Percentiles rank a stretch among this genome's conserved stretches.
Conservation (phyloP, 176 grass and related monocot species). For the Bothriochloa decipiens region DNA sequence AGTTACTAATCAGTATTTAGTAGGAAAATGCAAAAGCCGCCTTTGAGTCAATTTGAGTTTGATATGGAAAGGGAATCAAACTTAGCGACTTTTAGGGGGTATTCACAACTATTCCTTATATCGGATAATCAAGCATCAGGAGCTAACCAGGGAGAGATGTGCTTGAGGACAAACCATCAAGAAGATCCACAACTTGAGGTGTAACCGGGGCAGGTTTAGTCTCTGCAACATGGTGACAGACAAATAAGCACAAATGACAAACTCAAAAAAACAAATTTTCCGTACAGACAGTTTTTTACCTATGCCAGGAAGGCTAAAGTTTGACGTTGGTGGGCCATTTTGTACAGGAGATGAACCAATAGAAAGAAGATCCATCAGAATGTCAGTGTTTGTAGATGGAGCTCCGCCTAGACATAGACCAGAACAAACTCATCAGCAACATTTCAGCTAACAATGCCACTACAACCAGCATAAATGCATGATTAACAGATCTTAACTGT, state of each 20-base stretch:
- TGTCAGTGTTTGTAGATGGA: slow-evolving; percentile 65
- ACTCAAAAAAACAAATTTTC: slow-evolving; percentile 14
- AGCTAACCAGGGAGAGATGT: slow-evolving; percentile 58
- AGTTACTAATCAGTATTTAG: background rate
- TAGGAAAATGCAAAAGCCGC: background rate
- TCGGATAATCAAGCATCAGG: slow-evolving; percentile 36
- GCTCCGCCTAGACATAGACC: slow-evolving; percentile 41
- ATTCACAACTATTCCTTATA: background rate
- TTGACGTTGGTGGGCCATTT: slow-evolving; percentile 61
- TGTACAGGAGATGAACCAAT: slow-evolving; percentile 86
- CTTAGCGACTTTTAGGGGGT: background rate
- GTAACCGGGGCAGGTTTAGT: slow-evolving; percentile 52
- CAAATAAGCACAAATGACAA: slow-evolving; percentile 33
- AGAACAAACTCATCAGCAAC: slow-evolving; percentile 46
- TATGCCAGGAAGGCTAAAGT: slow-evolving; percentile 44
- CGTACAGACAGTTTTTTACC: slow-evolving; percentile 55
- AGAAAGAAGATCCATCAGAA: slow-evolving; percentile 93
- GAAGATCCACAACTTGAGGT: slow-evolving; percentile 75
- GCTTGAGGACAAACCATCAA: slow-evolving; percentile 81
- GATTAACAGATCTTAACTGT: background rate
- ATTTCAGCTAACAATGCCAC: background rate
- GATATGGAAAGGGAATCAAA: slow-evolving; percentile 8
- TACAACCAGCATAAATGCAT: slow-evolving; percentile 3
- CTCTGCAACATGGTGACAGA: slow-evolving; percentile 45
- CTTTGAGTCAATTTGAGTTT: background rate